A percentile compares a stretch with the other conserved stretches of the same genome.
phyloP scores from a whole-genome alignment of 177 flowering plant species.

The Vitis hybrid region DNA sequence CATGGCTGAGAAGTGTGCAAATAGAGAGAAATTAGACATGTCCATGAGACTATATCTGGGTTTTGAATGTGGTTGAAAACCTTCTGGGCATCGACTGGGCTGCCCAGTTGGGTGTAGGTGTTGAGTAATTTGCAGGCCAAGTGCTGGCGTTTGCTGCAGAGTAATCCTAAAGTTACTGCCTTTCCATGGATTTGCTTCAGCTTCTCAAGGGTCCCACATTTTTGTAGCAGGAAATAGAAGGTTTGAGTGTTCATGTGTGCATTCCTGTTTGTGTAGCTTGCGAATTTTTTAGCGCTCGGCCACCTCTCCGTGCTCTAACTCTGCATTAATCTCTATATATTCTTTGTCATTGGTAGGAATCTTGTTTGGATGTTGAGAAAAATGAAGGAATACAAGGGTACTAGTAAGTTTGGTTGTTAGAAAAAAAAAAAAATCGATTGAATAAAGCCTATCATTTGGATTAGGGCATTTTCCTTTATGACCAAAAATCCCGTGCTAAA shows the following conservation, averaged over 20 bases:
- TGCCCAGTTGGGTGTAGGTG: conserved; percentile 30
- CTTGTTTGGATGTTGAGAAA: too few relatives aligned
- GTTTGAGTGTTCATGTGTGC: conserved; percentile 20
- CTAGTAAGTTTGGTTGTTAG: too few relatives aligned
- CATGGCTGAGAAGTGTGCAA: conserved; percentile 27
- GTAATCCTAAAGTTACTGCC: conserved; percentile 25
- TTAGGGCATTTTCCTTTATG: too few relatives aligned
- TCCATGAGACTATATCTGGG: conserved; percentile 45
- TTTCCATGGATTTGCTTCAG: conserved; percentile 42
- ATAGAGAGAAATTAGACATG: conserved; percentile 31
- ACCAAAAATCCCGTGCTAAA: too few relatives aligned
- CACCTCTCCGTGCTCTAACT: too few relatives aligned
- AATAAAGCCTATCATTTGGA: too few relatives aligned
- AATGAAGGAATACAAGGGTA: too few relatives aligned
- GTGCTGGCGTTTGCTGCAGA: conserved; percentile 17
- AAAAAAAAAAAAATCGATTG: too few relatives aligned
- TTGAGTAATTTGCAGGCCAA: conserved; percentile 39
- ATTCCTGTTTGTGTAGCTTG: background rate
- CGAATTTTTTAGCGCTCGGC: too few relatives aligned
- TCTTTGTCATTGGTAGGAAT: too few relatives aligned
- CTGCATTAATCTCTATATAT: too few relatives aligned
- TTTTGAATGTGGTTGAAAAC: conserved; percentile 34
- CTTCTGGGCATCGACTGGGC: conserved; percentile 24
- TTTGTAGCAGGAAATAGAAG: conserved; percentile 21
- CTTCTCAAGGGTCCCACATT: conserved; percentile 21